Conservation (phyloP, 2,329 filamentous ascomycete species). For the Malbranchea zuffiana region DNA sequence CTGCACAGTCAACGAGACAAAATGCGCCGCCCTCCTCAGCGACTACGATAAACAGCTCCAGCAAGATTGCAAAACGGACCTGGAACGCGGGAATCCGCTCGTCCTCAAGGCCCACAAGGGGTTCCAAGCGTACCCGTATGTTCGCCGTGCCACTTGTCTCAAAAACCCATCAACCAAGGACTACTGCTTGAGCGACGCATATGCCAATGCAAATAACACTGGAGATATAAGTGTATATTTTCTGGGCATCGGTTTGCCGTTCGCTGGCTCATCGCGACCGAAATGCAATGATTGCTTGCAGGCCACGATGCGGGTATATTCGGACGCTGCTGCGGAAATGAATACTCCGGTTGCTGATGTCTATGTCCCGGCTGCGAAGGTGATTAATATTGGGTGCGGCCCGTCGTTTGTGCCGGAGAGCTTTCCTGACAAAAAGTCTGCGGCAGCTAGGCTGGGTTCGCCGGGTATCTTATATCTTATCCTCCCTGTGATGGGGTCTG, state of each 20-base stretch:
- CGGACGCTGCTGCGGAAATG: conserved; percentile 54
- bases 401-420: conserved; percentile 36
- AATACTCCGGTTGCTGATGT: conserved; percentile 55
- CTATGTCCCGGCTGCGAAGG: conserved; percentile 60
- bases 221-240: conserved; percentile 75
- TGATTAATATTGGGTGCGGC: conserved; percentile 58
- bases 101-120: conserved; percentile 66
- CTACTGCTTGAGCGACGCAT: conserved; percentile 73
- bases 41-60: conserved; percentile 54
- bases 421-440: neutral
- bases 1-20: conserved; percentile 55
- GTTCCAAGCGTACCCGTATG: conserved; percentile 61
- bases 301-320: conserved; percentile 73
- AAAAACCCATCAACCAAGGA: conserved; percentile 52
- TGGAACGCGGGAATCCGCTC: conserved; percentile 52
- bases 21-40: conserved; percentile 56
- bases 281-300: conserved; percentile 66
- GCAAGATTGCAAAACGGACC: conserved; percentile 62
- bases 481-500: conserved; percentile 1
- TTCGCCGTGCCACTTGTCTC: conserved; percentile 74
- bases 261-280: conserved; percentile 58
- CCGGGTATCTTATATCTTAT: neutral
- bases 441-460: neutral
- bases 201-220: conserved; percentile 57
- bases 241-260: conserved; percentile 61